Percentiles rank a stretch among this genome's conserved stretches.
Conservation (phyloP, 78 protist genomes). For the Cyanophora paradoxa region DNA sequence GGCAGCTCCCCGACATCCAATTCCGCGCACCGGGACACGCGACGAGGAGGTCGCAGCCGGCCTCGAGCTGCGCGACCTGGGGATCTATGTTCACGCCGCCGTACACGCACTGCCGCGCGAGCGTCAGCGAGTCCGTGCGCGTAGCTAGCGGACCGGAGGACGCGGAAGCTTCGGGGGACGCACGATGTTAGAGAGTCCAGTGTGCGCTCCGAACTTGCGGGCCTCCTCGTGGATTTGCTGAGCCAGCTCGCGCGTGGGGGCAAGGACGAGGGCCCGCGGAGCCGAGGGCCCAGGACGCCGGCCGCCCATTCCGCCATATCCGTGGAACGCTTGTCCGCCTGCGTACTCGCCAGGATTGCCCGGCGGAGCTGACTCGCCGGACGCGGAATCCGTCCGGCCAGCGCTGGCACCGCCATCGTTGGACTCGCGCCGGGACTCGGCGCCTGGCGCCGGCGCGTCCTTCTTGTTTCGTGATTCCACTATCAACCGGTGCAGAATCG, state of each 20-base stretch:
- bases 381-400: no score
- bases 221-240: conserved; percentile 85
- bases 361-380: no score
- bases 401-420: no score
- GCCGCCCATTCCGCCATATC: no score
- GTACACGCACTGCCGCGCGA: no score
- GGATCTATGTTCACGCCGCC: conserved; percentile 86
- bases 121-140: no score
- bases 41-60: conserved; percentile 90
- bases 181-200: no score
- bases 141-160: no score
- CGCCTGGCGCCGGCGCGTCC: not conserved
- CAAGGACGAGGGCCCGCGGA: conserved; percentile 77
- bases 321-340: not conserved
- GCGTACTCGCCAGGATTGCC: not conserved
- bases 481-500: conserved; percentile 3
- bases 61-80: conserved; percentile 82
- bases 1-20: no score
- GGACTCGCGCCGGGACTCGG: no score
- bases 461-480: not conserved
- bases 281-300: not conserved
- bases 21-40: conserved; percentile 98
- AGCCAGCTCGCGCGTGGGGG: conserved; percentile 98
- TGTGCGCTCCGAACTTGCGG: conserved; percentile 54
- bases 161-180: no score